A percentile compares a stretch with the other conserved stretches of the same genome.
Evolutionary conservation across 2,329 filamentous ascomycete species (phyloP).

Genomic region (Ilyonectria robusta): DNA sequence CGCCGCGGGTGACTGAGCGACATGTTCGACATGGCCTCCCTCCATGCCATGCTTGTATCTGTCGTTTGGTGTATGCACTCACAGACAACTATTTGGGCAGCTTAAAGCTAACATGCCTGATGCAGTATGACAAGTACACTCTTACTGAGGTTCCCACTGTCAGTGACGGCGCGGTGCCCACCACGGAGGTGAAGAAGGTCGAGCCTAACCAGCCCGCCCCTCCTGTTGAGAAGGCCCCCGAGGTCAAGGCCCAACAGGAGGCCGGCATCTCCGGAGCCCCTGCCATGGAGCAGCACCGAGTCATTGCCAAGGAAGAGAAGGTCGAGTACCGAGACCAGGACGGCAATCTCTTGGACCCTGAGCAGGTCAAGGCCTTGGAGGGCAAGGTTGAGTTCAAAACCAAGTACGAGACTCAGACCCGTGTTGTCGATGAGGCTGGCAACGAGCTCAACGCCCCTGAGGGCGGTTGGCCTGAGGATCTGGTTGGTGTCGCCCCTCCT

Average conservation of each 20-base stretch:
- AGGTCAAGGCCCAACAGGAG: slow-evolving; percentile 37
- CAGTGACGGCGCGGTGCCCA: slow-evolving; percentile 48
- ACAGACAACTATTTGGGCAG: background rate
- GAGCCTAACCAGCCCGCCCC: slow-evolving; percentile 46
- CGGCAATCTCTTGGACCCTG: slow-evolving; percentile 87
- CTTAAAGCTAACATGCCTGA: slow-evolving; percentile 34
- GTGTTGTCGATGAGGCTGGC: slow-evolving; percentile 83
- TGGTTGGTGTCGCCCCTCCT: slow-evolving; percentile 66
- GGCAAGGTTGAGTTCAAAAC: slow-evolving; percentile 98
- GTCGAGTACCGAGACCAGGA: slow-evolving; percentile 96
- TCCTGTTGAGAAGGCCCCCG: slow-evolving; percentile 39
- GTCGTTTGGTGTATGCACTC: slow-evolving; percentile 23
- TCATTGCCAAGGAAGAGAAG: slow-evolving; percentile 78
- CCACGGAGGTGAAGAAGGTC: slow-evolving; percentile 46
- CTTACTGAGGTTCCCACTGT: slow-evolving; percentile 38
- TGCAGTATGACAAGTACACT: slow-evolving; percentile 67
- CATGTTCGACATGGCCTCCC: slow-evolving; percentile 19
- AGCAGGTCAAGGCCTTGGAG: slow-evolving; percentile 86
- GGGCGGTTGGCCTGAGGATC: slow-evolving; percentile 56
- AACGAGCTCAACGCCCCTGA: slow-evolving; percentile 75
- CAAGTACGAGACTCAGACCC: slow-evolving; percentile 93
- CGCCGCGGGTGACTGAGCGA: slow-evolving; percentile 36
- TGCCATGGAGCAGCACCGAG: slow-evolving; percentile 63
- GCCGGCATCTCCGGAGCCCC: slow-evolving; percentile 64
- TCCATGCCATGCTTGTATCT: slow-evolving; percentile 26